phyloP scores from a whole-genome alignment of 495 filamentous ascomycete genomes.

The Hyaloscypha bicolor region DNA sequence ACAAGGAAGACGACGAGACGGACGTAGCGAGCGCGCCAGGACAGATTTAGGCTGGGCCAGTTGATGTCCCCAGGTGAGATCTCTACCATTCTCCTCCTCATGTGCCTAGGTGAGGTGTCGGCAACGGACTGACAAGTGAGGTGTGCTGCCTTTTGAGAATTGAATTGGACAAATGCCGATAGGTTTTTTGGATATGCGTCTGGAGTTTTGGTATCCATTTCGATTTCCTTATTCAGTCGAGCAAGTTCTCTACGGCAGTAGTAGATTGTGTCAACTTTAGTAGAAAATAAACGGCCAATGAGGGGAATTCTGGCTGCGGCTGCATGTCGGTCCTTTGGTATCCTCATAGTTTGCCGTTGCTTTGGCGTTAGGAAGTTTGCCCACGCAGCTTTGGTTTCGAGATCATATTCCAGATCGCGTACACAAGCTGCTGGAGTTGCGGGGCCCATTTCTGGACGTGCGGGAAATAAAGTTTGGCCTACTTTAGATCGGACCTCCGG shows the following conservation, averaged over 20 bases:
- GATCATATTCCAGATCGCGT: constrained; percentile 44
- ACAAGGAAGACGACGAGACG: constrained; percentile 16
- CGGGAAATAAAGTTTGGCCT: constrained; percentile 34
- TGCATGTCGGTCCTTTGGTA: constrained; percentile 20
- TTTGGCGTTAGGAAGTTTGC: constrained; percentile 66
- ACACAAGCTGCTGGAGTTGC: constrained; percentile 18
- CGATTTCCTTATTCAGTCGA: constrained; percentile 73
- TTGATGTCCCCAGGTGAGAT: constrained; percentile 24
- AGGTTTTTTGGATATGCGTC: constrained; percentile 78
- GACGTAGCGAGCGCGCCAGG: constrained; percentile 18
- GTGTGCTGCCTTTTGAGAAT: constrained; percentile 24
- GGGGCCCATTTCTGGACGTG: constrained; percentile 14
- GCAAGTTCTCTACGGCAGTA: constrained; percentile 73
- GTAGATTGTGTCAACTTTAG: constrained; percentile 82
- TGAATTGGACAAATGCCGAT: constrained; percentile 79
- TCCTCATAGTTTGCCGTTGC: constrained; percentile 68
- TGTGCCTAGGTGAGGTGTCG: constrained; percentile 13
- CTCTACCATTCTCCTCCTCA: constrained; percentile 23
- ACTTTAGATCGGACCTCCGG: constrained; percentile 54
- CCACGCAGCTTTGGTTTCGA: constrained; percentile 65
- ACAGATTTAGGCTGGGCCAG: constrained; percentile 20
- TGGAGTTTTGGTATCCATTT: constrained; percentile 67
- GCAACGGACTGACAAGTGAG: constrained; percentile 21
- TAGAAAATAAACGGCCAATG: constrained; percentile 52
- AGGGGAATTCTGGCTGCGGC: constrained; percentile 51